Percentiles rank a stretch among this genome's conserved stretches.
Conservation (phyloP, 805 yeast genomes). For the Scheffersomyces amazonensis region DNA sequence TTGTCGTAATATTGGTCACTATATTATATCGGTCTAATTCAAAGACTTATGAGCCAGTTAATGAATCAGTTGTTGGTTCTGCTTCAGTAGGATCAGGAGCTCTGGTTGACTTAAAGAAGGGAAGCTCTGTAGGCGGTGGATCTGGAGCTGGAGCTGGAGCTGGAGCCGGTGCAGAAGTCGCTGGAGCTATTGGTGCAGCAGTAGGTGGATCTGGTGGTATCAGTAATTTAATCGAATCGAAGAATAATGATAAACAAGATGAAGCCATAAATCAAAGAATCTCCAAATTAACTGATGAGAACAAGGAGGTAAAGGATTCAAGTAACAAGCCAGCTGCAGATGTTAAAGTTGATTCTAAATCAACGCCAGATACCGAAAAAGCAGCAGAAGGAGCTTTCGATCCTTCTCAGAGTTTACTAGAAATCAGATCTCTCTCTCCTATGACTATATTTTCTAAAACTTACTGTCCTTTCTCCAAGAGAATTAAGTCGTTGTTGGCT, state of each 20-base stretch:
- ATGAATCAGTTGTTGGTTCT: not conserved
- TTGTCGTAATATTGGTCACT: not conserved
- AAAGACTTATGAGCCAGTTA: not conserved
- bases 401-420: conserved; percentile 42
- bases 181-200: not conserved
- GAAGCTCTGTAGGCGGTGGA: not conserved
- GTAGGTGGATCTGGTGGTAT: conserved; percentile 1
- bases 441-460: conserved; percentile 56
- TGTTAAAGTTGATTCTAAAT: not conserved
- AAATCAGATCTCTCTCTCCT: conserved; percentile 60
- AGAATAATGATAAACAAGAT: conserved; percentile 34
- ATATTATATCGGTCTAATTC: conserved; percentile 1
- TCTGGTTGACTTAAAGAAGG: not conserved
- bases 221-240: conserved; percentile 28
- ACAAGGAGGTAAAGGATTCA: not conserved
- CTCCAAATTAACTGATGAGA: conserved; percentile 15
- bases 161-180: too few relatives aligned
- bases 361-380: conserved; percentile 3
- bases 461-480: conserved; percentile 74
- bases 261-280: conserved; percentile 39
- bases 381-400: conserved; percentile 20
- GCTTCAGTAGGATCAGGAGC: too few relatives aligned
- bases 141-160: not conserved
- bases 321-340: conserved; percentile 1
- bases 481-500: conserved; percentile 62